Evolutionary conservation across 1,284 basidiomycete species (phyloP).

Genomic region (Puccinia hordei): DNA sequence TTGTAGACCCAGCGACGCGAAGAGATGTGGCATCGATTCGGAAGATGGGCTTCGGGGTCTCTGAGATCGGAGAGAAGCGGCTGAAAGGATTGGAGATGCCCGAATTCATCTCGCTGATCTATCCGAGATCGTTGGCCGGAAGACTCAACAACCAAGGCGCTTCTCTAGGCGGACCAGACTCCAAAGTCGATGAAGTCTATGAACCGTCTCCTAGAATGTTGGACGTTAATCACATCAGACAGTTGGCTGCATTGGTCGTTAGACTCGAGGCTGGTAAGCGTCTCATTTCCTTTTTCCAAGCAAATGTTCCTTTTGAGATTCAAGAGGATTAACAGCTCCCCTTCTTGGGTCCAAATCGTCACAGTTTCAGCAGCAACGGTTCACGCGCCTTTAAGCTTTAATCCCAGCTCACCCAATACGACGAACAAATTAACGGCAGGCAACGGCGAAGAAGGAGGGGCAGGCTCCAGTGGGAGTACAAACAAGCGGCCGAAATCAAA

Average conservation of each 20-base stretch:
- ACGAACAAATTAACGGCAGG: not conserved
- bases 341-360: slow-evolving; percentile 9
- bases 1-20: slow-evolving; percentile 56
- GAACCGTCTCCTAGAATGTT: slow-evolving; percentile 66
- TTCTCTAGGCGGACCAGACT: slow-evolving; percentile 46
- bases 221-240: slow-evolving; percentile 72
- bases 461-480: not conserved
- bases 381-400: slow-evolving; percentile 38
- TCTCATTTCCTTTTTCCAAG: slow-evolving; percentile 63
- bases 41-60: slow-evolving; percentile 73
- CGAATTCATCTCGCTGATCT: slow-evolving; percentile 80
- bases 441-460: not conserved
- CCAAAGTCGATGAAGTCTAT: slow-evolving; percentile 57
- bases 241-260: slow-evolving; percentile 74
- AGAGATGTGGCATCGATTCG: slow-evolving; percentile 70
- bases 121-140: slow-evolving; percentile 74
- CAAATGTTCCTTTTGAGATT: slow-evolving; percentile 58
- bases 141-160: slow-evolving; percentile 63
- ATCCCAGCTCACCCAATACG: slow-evolving; percentile 10
- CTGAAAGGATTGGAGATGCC: slow-evolving; percentile 84
- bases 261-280: slow-evolving; percentile 72
- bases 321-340: slow-evolving; percentile 52
- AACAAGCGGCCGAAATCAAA: slow-evolving; percentile 46
- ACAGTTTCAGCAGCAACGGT: slow-evolving; percentile 47
- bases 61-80: slow-evolving; percentile 82